These are phyloP conservation scores for Fusarium sp. DNA, from an alignment of 2,329 filamentous ascomycete genomes.

Conservation along the genomic window DNA sequence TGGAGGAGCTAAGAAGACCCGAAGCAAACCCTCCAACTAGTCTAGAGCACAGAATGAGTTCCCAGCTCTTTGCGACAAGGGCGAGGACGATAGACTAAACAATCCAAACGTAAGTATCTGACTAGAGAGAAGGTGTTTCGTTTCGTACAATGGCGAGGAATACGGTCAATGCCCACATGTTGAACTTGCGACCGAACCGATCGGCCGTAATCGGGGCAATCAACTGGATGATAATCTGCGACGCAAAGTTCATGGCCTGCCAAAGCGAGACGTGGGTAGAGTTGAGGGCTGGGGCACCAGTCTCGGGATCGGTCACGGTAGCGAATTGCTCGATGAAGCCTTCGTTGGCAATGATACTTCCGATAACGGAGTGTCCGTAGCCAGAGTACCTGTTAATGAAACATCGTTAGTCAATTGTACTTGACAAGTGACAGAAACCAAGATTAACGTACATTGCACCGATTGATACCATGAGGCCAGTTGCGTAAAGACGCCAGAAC, in stretches of 20 bases:
- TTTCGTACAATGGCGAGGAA: background rate
- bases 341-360: conserved; percentile 2
- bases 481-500: background rate
- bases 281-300: background rate
- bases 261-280: conserved; percentile 1
- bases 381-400: background rate
- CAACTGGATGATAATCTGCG: background rate
- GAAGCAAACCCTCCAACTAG: background rate
- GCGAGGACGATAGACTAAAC: background rate
- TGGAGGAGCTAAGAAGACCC: background rate
- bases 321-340: conserved; percentile 7
- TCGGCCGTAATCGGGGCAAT: background rate
- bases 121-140: background rate
- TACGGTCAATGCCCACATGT: conserved; percentile 1
- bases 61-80: background rate
- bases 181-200: conserved; percentile 3
- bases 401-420: background rate
- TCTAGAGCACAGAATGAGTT: background rate
- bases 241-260: background rate
- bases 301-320: background rate
- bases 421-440: background rate
- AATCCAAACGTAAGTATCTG: background rate
- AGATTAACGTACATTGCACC: background rate
- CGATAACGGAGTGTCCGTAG: background rate
- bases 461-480: background rate